Conservation (phyloP, 495 filamentous ascomycete genomes). For the Penicillium crystallinum region DNA sequence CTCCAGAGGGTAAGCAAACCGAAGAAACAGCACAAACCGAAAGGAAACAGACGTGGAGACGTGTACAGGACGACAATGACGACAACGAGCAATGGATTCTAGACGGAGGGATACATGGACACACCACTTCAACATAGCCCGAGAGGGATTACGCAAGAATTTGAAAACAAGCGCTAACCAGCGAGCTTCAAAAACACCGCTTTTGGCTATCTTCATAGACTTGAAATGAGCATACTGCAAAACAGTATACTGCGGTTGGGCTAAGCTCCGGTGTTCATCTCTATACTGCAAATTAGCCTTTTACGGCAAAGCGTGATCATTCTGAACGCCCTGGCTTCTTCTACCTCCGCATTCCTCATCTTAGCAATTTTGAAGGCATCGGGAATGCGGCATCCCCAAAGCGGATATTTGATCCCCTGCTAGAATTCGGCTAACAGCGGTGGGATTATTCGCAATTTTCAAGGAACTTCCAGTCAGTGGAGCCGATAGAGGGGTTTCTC, state of each 20-base stretch:
- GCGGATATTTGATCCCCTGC: background rate
- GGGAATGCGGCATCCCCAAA: background rate
- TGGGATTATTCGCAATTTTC: background rate
- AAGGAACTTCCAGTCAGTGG: background rate
- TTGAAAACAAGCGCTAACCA: background rate
- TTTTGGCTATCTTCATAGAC: background rate
- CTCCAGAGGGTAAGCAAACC: constrained; percentile 41
- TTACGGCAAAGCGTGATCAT: background rate
- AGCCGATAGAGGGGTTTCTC: background rate
- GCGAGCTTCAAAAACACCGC: background rate
- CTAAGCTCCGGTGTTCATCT: background rate
- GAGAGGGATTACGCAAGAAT: too few relatives aligned
- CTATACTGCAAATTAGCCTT: background rate
- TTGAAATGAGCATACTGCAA: background rate
- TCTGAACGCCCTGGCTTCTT: background rate
- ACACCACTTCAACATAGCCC: constrained; percentile 10
- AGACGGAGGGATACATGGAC: constrained; percentile 72
- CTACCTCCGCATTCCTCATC: background rate
- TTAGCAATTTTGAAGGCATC: background rate
- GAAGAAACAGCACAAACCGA: constrained; percentile 36
- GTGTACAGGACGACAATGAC: constrained; percentile 85
- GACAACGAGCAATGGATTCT: constrained; percentile 92
- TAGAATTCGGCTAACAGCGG: constrained; percentile 3
- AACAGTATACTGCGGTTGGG: background rate
- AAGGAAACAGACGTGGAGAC: constrained; percentile 63